These are phyloP conservation scores for Plasmodium cynomolgi DNA, from an alignment of 169 alveolate species.

Conservation along the genomic window DNA sequence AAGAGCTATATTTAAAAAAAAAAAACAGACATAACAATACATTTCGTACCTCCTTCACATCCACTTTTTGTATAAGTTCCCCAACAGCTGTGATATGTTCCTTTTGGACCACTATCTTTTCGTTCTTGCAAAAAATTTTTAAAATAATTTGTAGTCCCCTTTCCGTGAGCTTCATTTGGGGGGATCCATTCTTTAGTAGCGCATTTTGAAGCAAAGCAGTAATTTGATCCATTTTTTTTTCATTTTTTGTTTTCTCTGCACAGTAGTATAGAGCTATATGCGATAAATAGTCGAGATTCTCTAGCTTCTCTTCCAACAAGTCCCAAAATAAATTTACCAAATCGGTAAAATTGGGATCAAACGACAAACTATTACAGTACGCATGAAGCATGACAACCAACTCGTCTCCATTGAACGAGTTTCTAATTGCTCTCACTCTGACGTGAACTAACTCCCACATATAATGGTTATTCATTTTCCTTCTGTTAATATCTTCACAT, in stretches of 20 bases:
- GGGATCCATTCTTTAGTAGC: not conserved
- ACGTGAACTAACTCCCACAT: constrained; percentile 55
- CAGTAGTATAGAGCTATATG: constrained; percentile 46
- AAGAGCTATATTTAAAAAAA: constrained; percentile 27
- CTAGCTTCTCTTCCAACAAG: constrained; percentile 28
- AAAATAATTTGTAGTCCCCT: constrained; percentile 38
- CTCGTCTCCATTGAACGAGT: constrained; percentile 37
- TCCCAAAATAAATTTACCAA: constrained; percentile 57
- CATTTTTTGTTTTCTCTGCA: constrained; percentile 69
- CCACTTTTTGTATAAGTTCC: constrained; percentile 19
- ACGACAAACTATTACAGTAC: constrained; percentile 63
- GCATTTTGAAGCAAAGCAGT: constrained; percentile 8
- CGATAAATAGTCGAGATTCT: constrained; percentile 13
- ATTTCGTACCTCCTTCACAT: constrained; percentile 32
- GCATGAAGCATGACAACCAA: constrained; percentile 57
- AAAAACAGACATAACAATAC: constrained; percentile 43
- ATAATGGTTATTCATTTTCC: constrained; percentile 29
- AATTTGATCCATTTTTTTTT: constrained; percentile 16
- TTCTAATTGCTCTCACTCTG: constrained; percentile 35
- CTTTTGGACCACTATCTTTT: not conserved
- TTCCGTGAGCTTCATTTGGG: constrained; percentile 34
- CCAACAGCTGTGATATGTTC: not conserved
- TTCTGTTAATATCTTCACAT: constrained; percentile 51
- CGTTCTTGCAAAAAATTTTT: constrained; percentile 9
- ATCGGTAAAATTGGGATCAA: constrained; percentile 4